Conservation (phyloP, 208 protist species). For the Naegleria fowleri region DNA sequence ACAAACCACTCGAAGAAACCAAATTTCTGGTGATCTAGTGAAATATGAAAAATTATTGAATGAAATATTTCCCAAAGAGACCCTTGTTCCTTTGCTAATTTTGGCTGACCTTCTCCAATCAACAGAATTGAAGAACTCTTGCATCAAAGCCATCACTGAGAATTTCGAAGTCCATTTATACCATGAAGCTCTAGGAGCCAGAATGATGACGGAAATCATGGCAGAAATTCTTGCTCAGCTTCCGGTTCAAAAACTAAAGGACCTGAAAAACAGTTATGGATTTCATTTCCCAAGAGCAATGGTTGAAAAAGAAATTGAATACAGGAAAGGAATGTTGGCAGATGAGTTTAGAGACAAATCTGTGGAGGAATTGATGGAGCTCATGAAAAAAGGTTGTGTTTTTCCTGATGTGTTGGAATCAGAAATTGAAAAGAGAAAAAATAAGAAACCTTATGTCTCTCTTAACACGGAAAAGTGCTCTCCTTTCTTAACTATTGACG, state of each 20-base stretch:
- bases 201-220: neutral
- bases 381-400: neutral
- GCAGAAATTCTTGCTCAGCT: neutral
- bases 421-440: neutral
- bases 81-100: neutral
- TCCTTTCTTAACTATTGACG: neutral
- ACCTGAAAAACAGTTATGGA: neutral
- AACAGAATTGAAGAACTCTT: neutral
- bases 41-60: neutral
- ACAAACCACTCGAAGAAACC: neutral
- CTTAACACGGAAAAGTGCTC: neutral
- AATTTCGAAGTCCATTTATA: neutral
- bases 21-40: neutral
- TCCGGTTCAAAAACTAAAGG: neutral
- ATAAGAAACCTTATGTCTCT: constrained; percentile 15
- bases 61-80: neutral
- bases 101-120: neutral
- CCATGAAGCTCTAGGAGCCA: neutral
- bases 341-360: neutral
- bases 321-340: constrained; percentile 4
- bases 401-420: neutral
- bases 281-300: neutral
- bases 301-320: neutral
- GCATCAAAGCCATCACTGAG: neutral
- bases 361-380: neutral